A percentile compares a stretch with the other conserved stretches of the same genome.
phyloP scores from a whole-genome alignment of 108 stramenopile species.

The Skeletonema menzelii region DNA sequence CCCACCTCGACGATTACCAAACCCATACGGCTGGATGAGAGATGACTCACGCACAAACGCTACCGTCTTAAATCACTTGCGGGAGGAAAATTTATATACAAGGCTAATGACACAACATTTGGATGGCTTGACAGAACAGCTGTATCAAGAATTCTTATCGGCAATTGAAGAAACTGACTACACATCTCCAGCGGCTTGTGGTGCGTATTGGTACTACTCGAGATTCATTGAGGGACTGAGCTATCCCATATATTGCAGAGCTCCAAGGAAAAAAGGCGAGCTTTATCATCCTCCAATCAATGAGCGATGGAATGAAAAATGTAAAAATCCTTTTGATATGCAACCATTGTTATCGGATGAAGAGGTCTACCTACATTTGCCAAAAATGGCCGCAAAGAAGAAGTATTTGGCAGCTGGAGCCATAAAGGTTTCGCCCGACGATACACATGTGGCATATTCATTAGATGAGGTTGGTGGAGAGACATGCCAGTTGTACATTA shows the following conservation, averaged over 20 bases:
- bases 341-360: conserved; percentile 61
- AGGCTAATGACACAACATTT: conserved; percentile 66
- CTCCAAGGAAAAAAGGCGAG: conserved; percentile 42
- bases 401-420: conserved; percentile 82
- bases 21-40: conserved; percentile 94
- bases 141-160: conserved; percentile 68
- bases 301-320: conserved; percentile 45
- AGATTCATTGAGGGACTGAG: conserved; percentile 88
- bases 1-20: conserved; percentile 66
- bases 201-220: conserved; percentile 80
- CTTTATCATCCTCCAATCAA: conserved; percentile 24
- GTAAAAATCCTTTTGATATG: conserved; percentile 32
- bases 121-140: conserved; percentile 46
- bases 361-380: conserved; percentile 87
- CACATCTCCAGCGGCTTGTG: conserved; percentile 62
- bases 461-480: conserved; percentile 89
- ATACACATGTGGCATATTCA: conserved; percentile 81
- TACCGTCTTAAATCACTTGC: conserved; percentile 77
- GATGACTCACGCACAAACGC: conserved; percentile 77
- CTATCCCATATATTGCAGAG: conserved; percentile 86
- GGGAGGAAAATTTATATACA: conserved; percentile 85
- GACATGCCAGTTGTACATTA: conserved; percentile 83
- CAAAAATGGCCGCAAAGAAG: conserved; percentile 77
- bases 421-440: conserved; percentile 62
- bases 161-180: conserved; percentile 86